Percentiles rank a stretch among this genome's conserved stretches.
phyloP scores from a whole-genome alignment of 208 protist species.

The Porcisia hertigi region DNA sequence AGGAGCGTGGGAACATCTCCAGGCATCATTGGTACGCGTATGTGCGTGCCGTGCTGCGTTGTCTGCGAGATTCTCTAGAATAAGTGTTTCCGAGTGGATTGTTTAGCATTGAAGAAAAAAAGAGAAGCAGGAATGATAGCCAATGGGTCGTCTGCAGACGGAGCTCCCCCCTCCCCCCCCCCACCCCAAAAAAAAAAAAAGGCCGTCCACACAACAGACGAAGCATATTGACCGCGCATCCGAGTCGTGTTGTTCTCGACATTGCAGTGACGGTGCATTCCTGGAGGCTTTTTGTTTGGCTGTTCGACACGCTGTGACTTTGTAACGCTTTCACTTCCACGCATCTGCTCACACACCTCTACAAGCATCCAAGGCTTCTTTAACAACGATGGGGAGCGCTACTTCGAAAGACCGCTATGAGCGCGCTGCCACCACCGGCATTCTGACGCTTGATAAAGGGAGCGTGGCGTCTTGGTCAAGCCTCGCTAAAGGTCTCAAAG shows the following conservation, averaged over 20 bases:
- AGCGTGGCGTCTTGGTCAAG: conserved; percentile 29
- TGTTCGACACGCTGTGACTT: background rate
- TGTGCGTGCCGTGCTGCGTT: background rate
- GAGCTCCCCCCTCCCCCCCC: too few species aligned
- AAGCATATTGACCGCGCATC: too few species aligned
- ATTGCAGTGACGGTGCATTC: background rate
- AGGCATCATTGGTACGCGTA: background rate
- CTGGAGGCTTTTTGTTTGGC: background rate
- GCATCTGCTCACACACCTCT: background rate
- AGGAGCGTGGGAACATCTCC: background rate
- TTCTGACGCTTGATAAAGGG: conserved; percentile 26
- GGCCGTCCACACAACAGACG: too few species aligned
- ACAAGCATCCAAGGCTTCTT: background rate
- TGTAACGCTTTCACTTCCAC: background rate
- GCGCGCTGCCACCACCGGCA: conserved; percentile 34
- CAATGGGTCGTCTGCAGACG: too few species aligned
- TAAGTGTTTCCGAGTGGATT: background rate
- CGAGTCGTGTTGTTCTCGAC: too few species aligned
- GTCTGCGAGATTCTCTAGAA: background rate
- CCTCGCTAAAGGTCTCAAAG: conserved; percentile 16
- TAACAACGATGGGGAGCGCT: background rate
- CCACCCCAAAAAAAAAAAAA: too few species aligned
- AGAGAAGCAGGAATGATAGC: too few species aligned
- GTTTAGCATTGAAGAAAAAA: background rate
- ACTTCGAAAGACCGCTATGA: conserved; percentile 31